Percentiles rank a stretch among this genome's conserved stretches.
phyloP scores from a whole-genome alignment of 306 rosid species.

The Dryas alaskensis region DNA sequence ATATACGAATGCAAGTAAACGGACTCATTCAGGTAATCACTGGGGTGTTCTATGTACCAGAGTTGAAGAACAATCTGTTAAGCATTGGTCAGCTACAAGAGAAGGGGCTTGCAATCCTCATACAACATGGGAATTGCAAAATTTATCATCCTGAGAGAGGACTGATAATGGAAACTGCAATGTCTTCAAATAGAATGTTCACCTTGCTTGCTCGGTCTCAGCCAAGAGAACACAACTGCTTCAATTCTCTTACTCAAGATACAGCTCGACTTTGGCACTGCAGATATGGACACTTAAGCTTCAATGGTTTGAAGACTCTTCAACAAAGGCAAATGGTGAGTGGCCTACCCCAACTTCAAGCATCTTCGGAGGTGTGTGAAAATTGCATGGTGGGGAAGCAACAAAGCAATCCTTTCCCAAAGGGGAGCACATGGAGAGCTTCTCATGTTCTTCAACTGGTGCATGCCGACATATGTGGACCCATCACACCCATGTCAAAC shows the following conservation, averaged over 20 bases:
- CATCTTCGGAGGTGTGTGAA: too few relatives aligned
- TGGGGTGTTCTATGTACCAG: neutral
- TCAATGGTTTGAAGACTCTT: too few relatives aligned
- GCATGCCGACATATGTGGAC: neutral
- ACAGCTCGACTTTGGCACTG: too few relatives aligned
- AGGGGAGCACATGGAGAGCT: neutral
- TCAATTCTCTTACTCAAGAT: too few relatives aligned
- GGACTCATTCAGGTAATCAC: neutral
- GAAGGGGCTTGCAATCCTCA: neutral
- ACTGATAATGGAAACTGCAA: neutral
- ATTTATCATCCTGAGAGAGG: slow-evolving; percentile 6
- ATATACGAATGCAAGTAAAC: neutral
- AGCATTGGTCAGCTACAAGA: neutral
- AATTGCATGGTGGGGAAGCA: too few relatives aligned
- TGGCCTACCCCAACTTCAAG: too few relatives aligned
- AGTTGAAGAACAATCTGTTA: neutral
- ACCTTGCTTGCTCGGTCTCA: too few relatives aligned
- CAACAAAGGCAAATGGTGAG: too few relatives aligned
- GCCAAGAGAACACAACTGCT: too few relatives aligned
- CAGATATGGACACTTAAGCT: too few relatives aligned
- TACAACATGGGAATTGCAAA: neutral
- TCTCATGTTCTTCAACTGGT: neutral
- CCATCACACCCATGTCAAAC: neutral
- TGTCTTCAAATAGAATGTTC: neutral
- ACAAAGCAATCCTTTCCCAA: neutral